Conservation (phyloP, 768 basidiomycete species). For the Termitomyces sp. region DNA sequence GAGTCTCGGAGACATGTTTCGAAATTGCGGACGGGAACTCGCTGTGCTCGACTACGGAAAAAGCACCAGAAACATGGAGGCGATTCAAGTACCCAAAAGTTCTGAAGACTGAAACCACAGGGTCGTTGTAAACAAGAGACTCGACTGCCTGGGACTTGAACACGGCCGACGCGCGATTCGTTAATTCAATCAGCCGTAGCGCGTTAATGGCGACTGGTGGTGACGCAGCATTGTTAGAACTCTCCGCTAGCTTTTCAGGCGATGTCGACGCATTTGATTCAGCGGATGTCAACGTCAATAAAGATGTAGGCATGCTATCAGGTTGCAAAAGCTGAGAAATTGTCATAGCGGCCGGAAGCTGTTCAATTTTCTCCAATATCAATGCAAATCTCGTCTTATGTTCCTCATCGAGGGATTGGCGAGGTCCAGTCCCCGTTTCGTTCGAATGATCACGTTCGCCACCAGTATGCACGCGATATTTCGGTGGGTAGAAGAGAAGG, state of each 20-base stretch:
- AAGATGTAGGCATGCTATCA: background rate
- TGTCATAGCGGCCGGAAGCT: slow-evolving; percentile 79
- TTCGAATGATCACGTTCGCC: slow-evolving; percentile 13
- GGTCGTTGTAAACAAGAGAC: slow-evolving; percentile 61
- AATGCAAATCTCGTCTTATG: slow-evolving; percentile 60
- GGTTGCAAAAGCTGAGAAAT: slow-evolving; percentile 67
- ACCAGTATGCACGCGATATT: slow-evolving; percentile 39
- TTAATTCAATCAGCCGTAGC: slow-evolving; percentile 85
- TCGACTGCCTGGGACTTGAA: slow-evolving; percentile 78
- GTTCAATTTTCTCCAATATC: slow-evolving; percentile 77
- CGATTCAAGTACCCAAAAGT: slow-evolving; percentile 73
- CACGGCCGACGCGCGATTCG: slow-evolving; percentile 82
- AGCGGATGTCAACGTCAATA: slow-evolving; percentile 6
- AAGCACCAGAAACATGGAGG: slow-evolving; percentile 58
- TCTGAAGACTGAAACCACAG: slow-evolving; percentile 66
- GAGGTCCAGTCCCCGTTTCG: slow-evolving; percentile 17
- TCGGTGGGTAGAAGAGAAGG: slow-evolving; percentile 67
- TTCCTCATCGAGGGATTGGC: slow-evolving; percentile 26
- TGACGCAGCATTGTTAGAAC: slow-evolving; percentile 1
- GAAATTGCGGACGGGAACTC: slow-evolving; percentile 67
- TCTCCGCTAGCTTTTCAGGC: background rate
- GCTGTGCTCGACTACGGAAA: slow-evolving; percentile 72
- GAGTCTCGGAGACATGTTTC: slow-evolving; percentile 48
- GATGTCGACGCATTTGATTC: slow-evolving; percentile 26
- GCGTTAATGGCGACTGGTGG: slow-evolving; percentile 53